Percentiles rank a stretch among this genome's conserved stretches.
These are phyloP conservation scores for Tylopilus vinaceipallidus DNA, from an alignment of 768 basidiomycete species.

Conservation along the genomic window DNA sequence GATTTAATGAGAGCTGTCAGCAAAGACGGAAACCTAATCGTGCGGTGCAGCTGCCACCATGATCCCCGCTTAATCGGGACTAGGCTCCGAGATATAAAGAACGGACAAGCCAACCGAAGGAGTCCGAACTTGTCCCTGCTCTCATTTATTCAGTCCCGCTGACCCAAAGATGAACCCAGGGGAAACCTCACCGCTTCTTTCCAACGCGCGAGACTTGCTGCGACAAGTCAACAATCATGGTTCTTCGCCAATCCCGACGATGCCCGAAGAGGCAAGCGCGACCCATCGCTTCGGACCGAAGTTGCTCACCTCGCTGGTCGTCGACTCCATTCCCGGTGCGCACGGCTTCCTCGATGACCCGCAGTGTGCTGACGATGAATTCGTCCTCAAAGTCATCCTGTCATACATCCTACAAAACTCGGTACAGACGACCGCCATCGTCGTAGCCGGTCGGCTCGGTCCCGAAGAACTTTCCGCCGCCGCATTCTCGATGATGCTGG, in stretches of 20 bases:
- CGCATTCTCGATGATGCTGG: slow-evolving; percentile 75
- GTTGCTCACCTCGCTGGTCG: slow-evolving; percentile 47
- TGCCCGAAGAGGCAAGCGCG: slow-evolving; percentile 31
- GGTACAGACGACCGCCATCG: slow-evolving; percentile 61
- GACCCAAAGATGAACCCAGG: slow-evolving; percentile 11
- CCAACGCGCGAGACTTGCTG: slow-evolving; percentile 4
- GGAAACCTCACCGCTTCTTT: slow-evolving; percentile 36
- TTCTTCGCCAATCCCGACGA: slow-evolving; percentile 14
- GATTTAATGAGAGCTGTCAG: background rate
- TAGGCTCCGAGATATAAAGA: slow-evolving; percentile 17
- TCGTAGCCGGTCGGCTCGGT: slow-evolving; percentile 66
- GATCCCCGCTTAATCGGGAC: slow-evolving; percentile 9
- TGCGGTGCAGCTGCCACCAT: no score
- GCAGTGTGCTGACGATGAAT: background rate
- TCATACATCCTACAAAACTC: slow-evolving; percentile 76
- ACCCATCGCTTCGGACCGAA: slow-evolving; percentile 20
- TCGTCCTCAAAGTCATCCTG: slow-evolving; percentile 52
- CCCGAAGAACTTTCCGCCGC: slow-evolving; percentile 68
- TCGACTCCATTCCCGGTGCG: slow-evolving; percentile 60
- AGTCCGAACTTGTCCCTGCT: background rate
- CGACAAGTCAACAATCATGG: slow-evolving; percentile 7
- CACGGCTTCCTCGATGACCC: background rate
- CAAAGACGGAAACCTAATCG: no score
- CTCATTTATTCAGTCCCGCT: slow-evolving; percentile 13
- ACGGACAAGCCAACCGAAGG: background rate